Evolutionary conservation across 768 basidiomycete genomes (phyloP), one percentile per base, ranked within the genome.

Genomic region (Clitopilus hobsonii): DNA sequence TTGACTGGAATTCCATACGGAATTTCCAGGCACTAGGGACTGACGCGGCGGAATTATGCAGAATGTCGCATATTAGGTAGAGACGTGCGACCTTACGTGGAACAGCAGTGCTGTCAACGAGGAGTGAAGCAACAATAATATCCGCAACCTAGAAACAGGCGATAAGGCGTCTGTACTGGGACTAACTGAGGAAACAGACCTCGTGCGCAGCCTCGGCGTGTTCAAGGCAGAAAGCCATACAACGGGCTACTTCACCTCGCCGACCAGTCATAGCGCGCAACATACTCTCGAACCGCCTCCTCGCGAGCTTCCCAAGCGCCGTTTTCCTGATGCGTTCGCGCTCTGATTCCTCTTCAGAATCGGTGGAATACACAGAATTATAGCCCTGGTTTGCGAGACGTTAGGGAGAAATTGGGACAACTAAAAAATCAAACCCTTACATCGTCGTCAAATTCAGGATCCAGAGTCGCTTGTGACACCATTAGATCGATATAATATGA

Each of bases 11-110:
- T 62, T 96, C 91, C 57, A 93, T 86, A 26, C 97, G 88, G 71
- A 91, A 98, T 68, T 92, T 94, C 97, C 97, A 99, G 6, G 95
- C 96, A 69, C 93, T 95, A 0, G 94, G 94, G 13, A 98, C 82
- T 2, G 94, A 76, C 2, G 92, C 93, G 28, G 93, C 92, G 20
- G 95, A 97, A 68, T 99, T 99, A 70, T 98, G 95, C 41, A 99
- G 78, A 59, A 99, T 98, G 67, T 99, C 97, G 66, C 95, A 98
- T 53, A 98, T 92, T 56, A 99, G 80, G 73, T 98, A 88, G 24
- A 99, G 80, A 23, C 97, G 87, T 23, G 97, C 92, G 53, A 98
- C 84, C 70, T 99, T 99, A 62, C 95, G 86, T 53, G 97, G 97
- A n/a, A 98, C 93, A 0, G 97, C 86, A 1, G 97, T 99, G n/a